phyloP scores from a whole-genome alignment of 108 stramenopile species.

The Conticribra weissflogii region DNA sequence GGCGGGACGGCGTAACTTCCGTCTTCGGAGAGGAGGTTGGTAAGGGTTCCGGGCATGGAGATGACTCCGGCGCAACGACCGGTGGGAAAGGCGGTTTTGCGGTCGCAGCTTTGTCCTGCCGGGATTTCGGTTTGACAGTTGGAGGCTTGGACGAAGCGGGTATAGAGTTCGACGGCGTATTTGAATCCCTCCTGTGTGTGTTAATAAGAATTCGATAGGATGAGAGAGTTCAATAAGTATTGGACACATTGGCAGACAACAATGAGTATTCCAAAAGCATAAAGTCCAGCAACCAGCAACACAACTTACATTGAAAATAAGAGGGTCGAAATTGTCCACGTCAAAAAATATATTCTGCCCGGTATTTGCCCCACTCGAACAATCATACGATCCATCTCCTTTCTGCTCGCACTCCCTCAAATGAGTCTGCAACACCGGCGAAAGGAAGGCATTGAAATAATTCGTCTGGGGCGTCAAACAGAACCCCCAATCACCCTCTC shows the following conservation, averaged over 20 bases:
- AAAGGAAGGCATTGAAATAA: conserved; percentile 44
- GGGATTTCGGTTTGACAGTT: conserved; percentile 38
- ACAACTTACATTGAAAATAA: conserved; percentile 41
- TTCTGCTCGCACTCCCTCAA: conserved; percentile 16
- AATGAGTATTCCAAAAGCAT: too few species aligned
- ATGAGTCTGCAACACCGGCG: conserved; percentile 31
- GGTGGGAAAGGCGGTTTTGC: conserved; percentile 49
- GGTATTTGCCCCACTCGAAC: conserved; percentile 13
- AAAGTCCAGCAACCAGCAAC: background rate
- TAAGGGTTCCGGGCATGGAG: conserved; percentile 49
- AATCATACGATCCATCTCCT: background rate
- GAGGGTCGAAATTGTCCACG: conserved; percentile 31
- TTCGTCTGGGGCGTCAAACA: conserved; percentile 50
- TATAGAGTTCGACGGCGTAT: conserved; percentile 41
- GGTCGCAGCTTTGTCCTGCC: conserved; percentile 33
- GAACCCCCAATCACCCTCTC: conserved; percentile 42
- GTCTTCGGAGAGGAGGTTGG: conserved; percentile 33
- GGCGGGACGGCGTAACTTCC: conserved; percentile 38
- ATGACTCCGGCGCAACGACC: conserved; percentile 43
- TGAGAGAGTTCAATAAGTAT: background rate
- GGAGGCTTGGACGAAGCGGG: conserved; percentile 31
- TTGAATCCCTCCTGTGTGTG: conserved; percentile 31
- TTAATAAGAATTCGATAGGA: background rate
- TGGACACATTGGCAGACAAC: background rate
- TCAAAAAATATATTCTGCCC: conserved; percentile 55